Conservation (phyloP, 345 rosid genomes). For the Linum lewisii region DNA sequence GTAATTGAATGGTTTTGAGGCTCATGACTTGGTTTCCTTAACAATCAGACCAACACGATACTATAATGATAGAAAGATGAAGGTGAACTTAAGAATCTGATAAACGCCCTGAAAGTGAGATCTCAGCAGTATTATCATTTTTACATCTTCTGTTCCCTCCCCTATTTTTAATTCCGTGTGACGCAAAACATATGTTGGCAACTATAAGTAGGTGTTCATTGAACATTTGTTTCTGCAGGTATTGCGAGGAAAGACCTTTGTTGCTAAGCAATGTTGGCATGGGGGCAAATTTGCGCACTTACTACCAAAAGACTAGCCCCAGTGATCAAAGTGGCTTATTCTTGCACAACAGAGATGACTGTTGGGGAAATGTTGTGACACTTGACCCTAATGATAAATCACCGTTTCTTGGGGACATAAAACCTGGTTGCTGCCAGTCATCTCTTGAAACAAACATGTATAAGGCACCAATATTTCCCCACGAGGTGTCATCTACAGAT, state of each 20-base stretch:
- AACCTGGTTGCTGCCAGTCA: constrained; percentile 68
- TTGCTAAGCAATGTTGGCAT: constrained; percentile 81
- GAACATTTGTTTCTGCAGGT: constrained; percentile 31
- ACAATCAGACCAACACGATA: too few relatives aligned
- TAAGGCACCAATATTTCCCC: constrained; percentile 79
- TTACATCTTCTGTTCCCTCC: too few relatives aligned
- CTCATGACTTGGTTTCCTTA: too few relatives aligned
- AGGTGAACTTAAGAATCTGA: too few relatives aligned
- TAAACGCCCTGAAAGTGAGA: too few relatives aligned
- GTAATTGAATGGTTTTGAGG: too few relatives aligned
- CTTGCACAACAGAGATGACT: constrained; percentile 45
- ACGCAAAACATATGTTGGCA: not conserved
- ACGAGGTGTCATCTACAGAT: constrained; percentile 77
- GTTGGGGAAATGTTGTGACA: constrained; percentile 55
- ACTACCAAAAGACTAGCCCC: constrained; percentile 75
- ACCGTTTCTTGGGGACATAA: constrained; percentile 93
- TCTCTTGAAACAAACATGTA: constrained; percentile 93
- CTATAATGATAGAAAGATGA: too few relatives aligned
- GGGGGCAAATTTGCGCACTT: constrained; percentile 92
- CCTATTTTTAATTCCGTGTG: too few relatives aligned
- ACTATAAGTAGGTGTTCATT: not conserved
- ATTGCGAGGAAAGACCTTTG: constrained; percentile 93
- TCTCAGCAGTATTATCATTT: too few relatives aligned
- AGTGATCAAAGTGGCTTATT: constrained; percentile 58
- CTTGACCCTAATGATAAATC: constrained; percentile 87